These are phyloP conservation scores for Xylariaceae sp. DNA, from an alignment of 2,329 filamentous ascomycete genomes.

Conservation along the genomic window DNA sequence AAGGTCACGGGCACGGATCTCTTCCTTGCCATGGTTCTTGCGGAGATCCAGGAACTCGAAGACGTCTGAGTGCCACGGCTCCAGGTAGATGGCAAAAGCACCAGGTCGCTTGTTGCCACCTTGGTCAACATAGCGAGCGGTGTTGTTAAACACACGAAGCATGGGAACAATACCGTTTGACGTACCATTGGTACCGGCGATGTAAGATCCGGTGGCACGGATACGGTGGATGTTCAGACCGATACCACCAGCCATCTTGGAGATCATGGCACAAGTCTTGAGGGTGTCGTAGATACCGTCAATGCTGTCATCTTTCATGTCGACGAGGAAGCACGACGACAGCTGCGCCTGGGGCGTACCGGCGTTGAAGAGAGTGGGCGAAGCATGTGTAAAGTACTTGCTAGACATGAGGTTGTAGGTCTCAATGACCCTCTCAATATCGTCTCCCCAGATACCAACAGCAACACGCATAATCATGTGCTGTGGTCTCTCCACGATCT, in stretches of 20 bases:
- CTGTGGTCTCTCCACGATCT: constrained; percentile 94
- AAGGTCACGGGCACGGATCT: constrained; percentile 91
- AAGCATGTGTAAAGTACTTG: constrained; percentile 98
- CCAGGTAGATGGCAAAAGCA: constrained; percentile 97
- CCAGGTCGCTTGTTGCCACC: constrained; percentile 98
- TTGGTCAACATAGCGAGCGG: constrained; percentile 96
- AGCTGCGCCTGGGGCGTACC: constrained; percentile 92
- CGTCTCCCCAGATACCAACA: constrained; percentile 92
- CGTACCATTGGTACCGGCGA: constrained; percentile 94
- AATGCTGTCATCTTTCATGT: constrained; percentile 99
- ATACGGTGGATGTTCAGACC: constrained; percentile 96
- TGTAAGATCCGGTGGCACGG: constrained; percentile 95
- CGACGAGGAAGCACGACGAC: constrained; percentile 96
- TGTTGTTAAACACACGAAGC: constrained; percentile 99
- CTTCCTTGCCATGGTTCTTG: constrained; percentile 99
- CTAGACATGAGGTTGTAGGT: constrained; percentile 99
- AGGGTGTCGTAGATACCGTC: constrained; percentile 98
- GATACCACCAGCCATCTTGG: constrained; percentile 98
- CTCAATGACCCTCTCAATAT: constrained; percentile 92
- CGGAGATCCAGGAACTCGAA: constrained; percentile 96
- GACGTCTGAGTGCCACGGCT: constrained; percentile 98
- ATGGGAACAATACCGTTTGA: constrained; percentile 97
- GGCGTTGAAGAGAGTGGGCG: constrained; percentile 95
- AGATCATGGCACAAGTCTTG: constrained; percentile 99
- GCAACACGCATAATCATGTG: constrained; percentile 99